Conservation (phyloP, 139 green algal genomes). For the Chlamydomonas incerta region DNA sequence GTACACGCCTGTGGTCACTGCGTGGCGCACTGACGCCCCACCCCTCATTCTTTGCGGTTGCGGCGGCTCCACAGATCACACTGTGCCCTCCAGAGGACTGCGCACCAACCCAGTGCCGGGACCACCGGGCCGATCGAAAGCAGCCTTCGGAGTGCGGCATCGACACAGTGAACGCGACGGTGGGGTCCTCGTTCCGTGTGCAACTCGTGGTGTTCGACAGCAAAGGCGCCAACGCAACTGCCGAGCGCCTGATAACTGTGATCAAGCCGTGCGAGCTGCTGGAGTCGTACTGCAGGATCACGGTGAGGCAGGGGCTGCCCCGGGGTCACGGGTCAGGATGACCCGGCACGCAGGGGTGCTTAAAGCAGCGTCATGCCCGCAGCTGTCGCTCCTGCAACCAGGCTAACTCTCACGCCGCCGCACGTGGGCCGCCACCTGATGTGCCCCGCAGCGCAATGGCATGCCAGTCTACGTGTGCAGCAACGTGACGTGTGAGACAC, state of each 20-base stretch:
- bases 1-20: too few species aligned
- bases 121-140: slow-evolving; percentile 6
- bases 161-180: background rate
- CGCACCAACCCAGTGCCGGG: background rate
- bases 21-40: too few species aligned
- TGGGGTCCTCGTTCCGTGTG: background rate
- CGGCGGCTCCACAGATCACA: background rate
- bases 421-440: too few species aligned
- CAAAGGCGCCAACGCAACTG: background rate
- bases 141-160: slow-evolving; percentile 11
- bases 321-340: background rate
- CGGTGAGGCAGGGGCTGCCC: too few species aligned
- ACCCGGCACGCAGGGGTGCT: too few species aligned
- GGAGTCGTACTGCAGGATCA: background rate
- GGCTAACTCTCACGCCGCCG: too few species aligned
- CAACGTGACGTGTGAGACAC: background rate
- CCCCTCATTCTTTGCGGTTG: too few species aligned
- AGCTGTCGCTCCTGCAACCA: too few species aligned
- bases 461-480: background rate
- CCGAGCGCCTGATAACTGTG: background rate
- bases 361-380: too few species aligned
- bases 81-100: background rate
- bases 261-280: background rate
- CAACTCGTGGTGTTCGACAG: background rate
- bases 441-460: too few species aligned